A percentile compares a stretch with the other conserved stretches of the same genome.
Conservation (phyloP, 2,329 filamentous ascomycete species). For the Colletotrichum simmondsii region DNA sequence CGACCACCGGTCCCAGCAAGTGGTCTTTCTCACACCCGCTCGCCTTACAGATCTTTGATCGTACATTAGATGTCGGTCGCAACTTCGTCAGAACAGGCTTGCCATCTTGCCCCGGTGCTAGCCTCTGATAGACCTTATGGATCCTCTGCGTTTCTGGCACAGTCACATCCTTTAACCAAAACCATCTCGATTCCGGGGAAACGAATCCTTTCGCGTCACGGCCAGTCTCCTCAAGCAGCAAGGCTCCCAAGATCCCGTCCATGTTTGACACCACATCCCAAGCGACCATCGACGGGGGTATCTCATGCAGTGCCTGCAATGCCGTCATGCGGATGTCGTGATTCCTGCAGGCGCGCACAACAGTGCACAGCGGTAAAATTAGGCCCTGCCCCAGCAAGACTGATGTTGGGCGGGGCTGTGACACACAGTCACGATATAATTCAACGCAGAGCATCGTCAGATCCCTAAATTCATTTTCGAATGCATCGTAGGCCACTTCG, state of each 20-base stretch:
- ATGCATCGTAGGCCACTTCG: slow-evolving; percentile 33
- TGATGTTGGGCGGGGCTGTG: not conserved
- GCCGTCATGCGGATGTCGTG: slow-evolving; percentile 33
- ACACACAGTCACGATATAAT: slow-evolving; percentile 16
- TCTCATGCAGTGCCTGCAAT: slow-evolving; percentile 16
- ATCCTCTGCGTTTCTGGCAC: not conserved
- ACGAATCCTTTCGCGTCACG: slow-evolving; percentile 24
- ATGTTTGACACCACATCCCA: slow-evolving; percentile 29
- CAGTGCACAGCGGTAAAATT: slow-evolving; percentile 23
- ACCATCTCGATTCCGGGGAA: slow-evolving; percentile 27
- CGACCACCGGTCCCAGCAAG: not conserved
- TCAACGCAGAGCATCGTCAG: slow-evolving; percentile 22
- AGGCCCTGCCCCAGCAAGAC: slow-evolving; percentile 26
- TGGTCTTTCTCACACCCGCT: not conserved
- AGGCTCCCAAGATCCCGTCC: slow-evolving; percentile 23
- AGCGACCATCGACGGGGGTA: slow-evolving; percentile 30
- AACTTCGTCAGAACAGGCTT: not conserved
- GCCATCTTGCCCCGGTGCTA: not conserved
- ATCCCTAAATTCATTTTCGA: slow-evolving; percentile 26
- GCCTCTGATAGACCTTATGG: slow-evolving; percentile 9
- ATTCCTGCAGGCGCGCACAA: slow-evolving; percentile 31
- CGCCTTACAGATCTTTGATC: slow-evolving; percentile 5
- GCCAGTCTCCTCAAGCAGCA: slow-evolving; percentile 34
- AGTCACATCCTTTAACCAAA: slow-evolving; percentile 12
- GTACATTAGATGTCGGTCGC: not conserved